Evolutionary conservation across 225 moss, liverwort and hornwort genomes (phyloP).

Genomic region (Bryoerythrophyllum caledonicum): DNA sequence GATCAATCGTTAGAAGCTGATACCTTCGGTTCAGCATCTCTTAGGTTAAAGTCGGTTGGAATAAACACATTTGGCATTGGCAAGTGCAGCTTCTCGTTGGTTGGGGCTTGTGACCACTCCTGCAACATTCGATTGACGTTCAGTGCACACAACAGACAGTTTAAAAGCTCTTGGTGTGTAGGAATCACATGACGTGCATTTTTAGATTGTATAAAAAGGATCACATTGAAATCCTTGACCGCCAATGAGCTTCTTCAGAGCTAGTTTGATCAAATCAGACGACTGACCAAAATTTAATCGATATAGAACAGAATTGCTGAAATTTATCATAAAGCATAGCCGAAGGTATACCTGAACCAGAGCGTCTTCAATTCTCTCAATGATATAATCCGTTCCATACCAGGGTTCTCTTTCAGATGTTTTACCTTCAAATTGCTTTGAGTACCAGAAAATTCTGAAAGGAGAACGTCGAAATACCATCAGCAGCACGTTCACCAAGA

Average conservation of each 20-base stretch:
- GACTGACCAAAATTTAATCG: slow-evolving; percentile 1
- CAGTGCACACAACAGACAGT: slow-evolving; percentile 20
- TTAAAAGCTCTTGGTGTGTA: background rate
- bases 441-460: slow-evolving; percentile 67
- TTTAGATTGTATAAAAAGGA: background rate
- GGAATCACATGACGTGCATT: background rate
- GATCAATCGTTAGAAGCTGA: background rate
- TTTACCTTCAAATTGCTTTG: slow-evolving; percentile 64
- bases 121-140: slow-evolving; percentile 35
- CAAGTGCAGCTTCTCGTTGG: slow-evolving; percentile 65
- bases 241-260: background rate
- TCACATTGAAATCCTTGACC: background rate
- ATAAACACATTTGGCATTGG: slow-evolving; percentile 85
- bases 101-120: slow-evolving; percentile 65
- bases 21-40: slow-evolving; percentile 69
- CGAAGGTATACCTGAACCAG: slow-evolving; percentile 42
- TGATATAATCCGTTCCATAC: slow-evolving; percentile 63
- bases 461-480: slow-evolving; percentile 10
- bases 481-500: slow-evolving; percentile 20
- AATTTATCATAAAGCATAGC: background rate
- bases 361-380: slow-evolving; percentile 49
- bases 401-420: slow-evolving; percentile 61
- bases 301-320: slow-evolving; percentile 3
- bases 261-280: background rate
- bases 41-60: slow-evolving; percentile 80